Conservation (phyloP, 1,284 basidiomycete species). For the Termitomyces sp. region DNA sequence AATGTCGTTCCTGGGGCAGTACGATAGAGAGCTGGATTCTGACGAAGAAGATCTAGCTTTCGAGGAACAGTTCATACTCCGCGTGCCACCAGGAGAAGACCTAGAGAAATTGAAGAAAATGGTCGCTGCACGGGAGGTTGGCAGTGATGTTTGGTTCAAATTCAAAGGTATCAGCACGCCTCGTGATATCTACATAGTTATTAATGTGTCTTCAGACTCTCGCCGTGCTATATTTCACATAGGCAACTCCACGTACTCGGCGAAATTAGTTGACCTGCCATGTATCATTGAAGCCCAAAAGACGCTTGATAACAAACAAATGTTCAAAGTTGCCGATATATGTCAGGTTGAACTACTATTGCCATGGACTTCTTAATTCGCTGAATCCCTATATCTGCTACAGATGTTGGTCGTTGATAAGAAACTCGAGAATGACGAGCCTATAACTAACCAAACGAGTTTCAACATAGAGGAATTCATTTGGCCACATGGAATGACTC, state of each 20-base stretch:
- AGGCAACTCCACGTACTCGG: constrained; percentile 74
- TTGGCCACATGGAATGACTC: constrained; percentile 95
- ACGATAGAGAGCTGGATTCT: constrained; percentile 93
- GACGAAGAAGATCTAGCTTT: constrained; percentile 92
- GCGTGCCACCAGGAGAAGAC: constrained; percentile 84
- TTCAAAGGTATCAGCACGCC: constrained; percentile 71
- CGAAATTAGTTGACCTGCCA: constrained; percentile 96
- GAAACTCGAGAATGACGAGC: constrained; percentile 69
- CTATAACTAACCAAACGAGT: constrained; percentile 49
- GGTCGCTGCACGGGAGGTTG: constrained; percentile 74
- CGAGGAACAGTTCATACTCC: constrained; percentile 95
- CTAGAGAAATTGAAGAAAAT: constrained; percentile 76
- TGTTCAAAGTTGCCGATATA: constrained; percentile 99
- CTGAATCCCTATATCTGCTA: constrained; percentile 15
- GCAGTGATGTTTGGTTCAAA: constrained; percentile 94
- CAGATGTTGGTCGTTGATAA: constrained; percentile 87
- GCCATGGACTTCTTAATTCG: constrained; percentile 8
- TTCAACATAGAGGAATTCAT: constrained; percentile 96
- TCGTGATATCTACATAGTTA: not conserved
- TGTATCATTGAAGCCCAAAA: constrained; percentile 95
- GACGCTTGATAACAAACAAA: constrained; percentile 91
- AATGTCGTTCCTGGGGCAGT: constrained; percentile 80
- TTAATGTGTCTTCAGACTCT: constrained; percentile 57
- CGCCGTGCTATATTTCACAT: constrained; percentile 89
- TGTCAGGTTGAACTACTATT: constrained; percentile 64